These are phyloP conservation scores for Eucalyptus coolabah DNA, from an alignment of 345 rosid species.

Conservation along the genomic window DNA sequence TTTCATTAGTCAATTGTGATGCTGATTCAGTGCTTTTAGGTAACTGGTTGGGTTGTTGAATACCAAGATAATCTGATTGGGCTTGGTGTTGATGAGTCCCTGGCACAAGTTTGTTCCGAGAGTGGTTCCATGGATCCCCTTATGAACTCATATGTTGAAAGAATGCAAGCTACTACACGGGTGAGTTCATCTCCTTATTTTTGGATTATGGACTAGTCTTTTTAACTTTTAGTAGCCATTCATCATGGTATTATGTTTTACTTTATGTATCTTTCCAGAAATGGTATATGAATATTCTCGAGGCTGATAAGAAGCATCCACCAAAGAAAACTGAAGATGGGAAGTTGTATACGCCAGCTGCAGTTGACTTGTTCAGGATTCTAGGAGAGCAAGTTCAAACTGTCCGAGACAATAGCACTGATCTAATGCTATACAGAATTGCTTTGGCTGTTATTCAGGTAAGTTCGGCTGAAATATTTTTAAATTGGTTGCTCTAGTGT, in stretches of 20 bases:
- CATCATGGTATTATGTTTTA: not conserved
- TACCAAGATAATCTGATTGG: slow-evolving; percentile 95
- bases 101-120: slow-evolving; percentile 99
- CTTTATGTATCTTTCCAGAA: slow-evolving; percentile 33
- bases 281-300: slow-evolving; percentile 97
- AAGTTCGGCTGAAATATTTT: slow-evolving; percentile 9
- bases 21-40: slow-evolving; percentile 35
- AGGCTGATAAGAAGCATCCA: slow-evolving; percentile 93
- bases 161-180: slow-evolving; percentile 98
- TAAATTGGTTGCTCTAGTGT: not conserved
- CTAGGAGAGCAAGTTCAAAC: slow-evolving; percentile 99
- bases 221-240: not conserved
- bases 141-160: slow-evolving; percentile 94
- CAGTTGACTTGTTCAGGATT: slow-evolving; percentile 97
- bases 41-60: slow-evolving; percentile 99
- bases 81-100: slow-evolving; percentile 98
- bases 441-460: slow-evolving; percentile 93
- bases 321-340: slow-evolving; percentile 99
- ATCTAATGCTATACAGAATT: slow-evolving; percentile 93
- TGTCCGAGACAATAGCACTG: slow-evolving; percentile 96
- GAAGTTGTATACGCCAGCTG: slow-evolving; percentile 98
- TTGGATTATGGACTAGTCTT: not conserved
- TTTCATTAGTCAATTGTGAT: not conserved
- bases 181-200: slow-evolving; percentile 14
- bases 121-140: slow-evolving; percentile 99